phyloP scores from a whole-genome alignment of 2,329 filamentous ascomycete genomes.

The Chrysosporium keratinophilum region DNA sequence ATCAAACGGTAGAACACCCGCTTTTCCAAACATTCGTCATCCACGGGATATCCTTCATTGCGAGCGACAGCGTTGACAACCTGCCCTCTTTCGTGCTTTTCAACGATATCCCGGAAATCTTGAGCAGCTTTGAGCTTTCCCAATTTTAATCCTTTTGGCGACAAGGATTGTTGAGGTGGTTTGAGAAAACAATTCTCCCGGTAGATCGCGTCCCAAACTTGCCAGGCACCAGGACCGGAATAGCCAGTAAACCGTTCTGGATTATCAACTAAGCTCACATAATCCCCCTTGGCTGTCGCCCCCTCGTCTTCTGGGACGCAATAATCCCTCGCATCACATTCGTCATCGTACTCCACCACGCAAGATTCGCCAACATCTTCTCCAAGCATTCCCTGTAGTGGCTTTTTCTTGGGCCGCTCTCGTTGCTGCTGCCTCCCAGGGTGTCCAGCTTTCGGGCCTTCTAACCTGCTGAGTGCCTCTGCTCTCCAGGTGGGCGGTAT shows the following conservation, averaged over 20 bases:
- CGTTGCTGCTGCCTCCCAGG: slow-evolving; percentile 64
- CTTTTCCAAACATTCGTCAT: slow-evolving; percentile 94
- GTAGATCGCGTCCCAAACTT: slow-evolving; percentile 96
- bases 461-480: slow-evolving; percentile 80
- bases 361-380: slow-evolving; percentile 88
- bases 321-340: slow-evolving; percentile 93
- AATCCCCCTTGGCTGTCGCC: slow-evolving; percentile 77
- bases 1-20: slow-evolving; percentile 95
- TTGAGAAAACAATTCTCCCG: slow-evolving; percentile 86
- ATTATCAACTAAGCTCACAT: slow-evolving; percentile 87
- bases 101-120: slow-evolving; percentile 52
- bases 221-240: slow-evolving; percentile 67
- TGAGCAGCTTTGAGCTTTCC: slow-evolving; percentile 47
- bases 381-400: slow-evolving; percentile 71
- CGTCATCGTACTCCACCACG: slow-evolving; percentile 93
- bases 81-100: slow-evolving; percentile 39
- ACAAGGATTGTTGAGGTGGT: slow-evolving; percentile 24
- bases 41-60: slow-evolving; percentile 56
- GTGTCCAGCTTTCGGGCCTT: slow-evolving; percentile 83
- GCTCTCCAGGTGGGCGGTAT: slow-evolving; percentile 86
- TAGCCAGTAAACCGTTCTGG: slow-evolving; percentile 95
- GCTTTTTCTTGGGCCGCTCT: slow-evolving; percentile 57
- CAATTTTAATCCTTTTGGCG: slow-evolving; percentile 23
- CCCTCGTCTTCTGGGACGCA: slow-evolving; percentile 93
- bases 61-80: slow-evolving; percentile 34